phyloP scores from a whole-genome alignment of 2,329 filamentous ascomycete species.

The Fusarium papillatum region DNA sequence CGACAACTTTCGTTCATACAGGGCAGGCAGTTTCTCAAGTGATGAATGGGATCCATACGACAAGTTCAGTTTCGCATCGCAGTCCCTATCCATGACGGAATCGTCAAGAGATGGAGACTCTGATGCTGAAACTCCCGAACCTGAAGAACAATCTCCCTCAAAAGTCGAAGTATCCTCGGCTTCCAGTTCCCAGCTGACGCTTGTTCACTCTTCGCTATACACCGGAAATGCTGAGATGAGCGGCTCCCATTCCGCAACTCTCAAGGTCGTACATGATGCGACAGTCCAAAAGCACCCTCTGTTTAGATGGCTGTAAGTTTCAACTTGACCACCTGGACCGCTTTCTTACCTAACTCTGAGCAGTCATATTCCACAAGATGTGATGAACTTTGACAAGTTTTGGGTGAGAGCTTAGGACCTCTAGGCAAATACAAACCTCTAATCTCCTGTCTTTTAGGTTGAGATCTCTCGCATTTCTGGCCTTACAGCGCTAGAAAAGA shows the following conservation, averaged over 20 bases:
- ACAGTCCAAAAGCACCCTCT: constrained; percentile 49
- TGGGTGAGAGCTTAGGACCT: constrained; percentile 46
- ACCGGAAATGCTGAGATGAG: constrained; percentile 54
- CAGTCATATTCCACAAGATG: constrained; percentile 54
- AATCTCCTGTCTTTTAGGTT: constrained; percentile 38
- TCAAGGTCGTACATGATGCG: constrained; percentile 52
- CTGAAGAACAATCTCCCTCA: constrained; percentile 36
- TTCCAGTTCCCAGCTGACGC: constrained; percentile 33
- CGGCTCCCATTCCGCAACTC: constrained; percentile 50
- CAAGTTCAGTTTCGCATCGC: constrained; percentile 44
- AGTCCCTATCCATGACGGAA: constrained; percentile 34
- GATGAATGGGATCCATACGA: constrained; percentile 48
- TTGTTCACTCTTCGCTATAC: constrained; percentile 52
- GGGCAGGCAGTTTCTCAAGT: constrained; percentile 29
- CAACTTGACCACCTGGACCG: no score
- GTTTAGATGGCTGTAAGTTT: constrained; percentile 57
- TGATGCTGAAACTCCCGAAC: constrained; percentile 45
- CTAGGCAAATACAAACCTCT: neutral
- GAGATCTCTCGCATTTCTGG: constrained; percentile 51
- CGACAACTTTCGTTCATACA: constrained; percentile 8
- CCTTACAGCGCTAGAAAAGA: constrained; percentile 51
- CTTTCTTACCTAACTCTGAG: no score
- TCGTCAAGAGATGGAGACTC: constrained; percentile 45
- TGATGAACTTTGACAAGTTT: constrained; percentile 59
- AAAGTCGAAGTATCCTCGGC: constrained; percentile 26